A percentile compares a stretch with the other conserved stretches of the same genome.
Conservation (phyloP, 2,329 filamentous ascomycete species). For the Aspergillus fumigatus region DNA sequence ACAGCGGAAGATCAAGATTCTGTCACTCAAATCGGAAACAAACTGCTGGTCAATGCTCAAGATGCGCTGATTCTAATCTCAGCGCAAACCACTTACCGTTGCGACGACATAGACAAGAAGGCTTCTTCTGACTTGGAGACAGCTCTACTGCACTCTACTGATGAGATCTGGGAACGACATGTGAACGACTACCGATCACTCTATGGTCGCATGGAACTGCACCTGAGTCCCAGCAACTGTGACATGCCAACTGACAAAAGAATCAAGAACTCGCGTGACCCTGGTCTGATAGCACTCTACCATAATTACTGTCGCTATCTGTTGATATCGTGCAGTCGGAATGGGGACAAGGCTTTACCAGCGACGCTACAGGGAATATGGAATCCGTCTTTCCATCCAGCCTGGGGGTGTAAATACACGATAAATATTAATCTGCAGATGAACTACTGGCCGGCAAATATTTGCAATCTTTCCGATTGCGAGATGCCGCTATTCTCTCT, state of each 20-base stretch:
- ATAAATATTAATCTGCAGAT: slow-evolving; percentile 59
- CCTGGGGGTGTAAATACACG: slow-evolving; percentile 56
- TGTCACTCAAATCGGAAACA: slow-evolving; percentile 25
- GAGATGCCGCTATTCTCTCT: slow-evolving; percentile 41
- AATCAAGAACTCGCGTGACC: slow-evolving; percentile 36
- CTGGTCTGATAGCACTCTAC: slow-evolving; percentile 50
- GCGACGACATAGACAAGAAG: slow-evolving; percentile 16
- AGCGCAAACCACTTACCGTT: slow-evolving; percentile 39
- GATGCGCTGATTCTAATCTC: slow-evolving; percentile 36
- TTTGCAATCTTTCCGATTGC: slow-evolving; percentile 46
- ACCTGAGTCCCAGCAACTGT: slow-evolving; percentile 19
- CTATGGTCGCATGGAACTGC: slow-evolving; percentile 28
- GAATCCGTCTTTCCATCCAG: slow-evolving; percentile 45
- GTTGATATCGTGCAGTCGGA: slow-evolving; percentile 52
- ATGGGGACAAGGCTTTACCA: slow-evolving; percentile 30
- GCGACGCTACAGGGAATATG: slow-evolving; percentile 56
- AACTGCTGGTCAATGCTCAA: slow-evolving; percentile 34
- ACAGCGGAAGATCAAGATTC: slow-evolving; percentile 22
- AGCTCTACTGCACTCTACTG: slow-evolving; percentile 19
- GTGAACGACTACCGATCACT: slow-evolving; percentile 31
- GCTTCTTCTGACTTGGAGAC: slow-evolving; percentile 25
- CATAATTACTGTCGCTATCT: slow-evolving; percentile 54
- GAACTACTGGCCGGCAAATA: slow-evolving; percentile 56
- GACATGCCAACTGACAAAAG: slow-evolving; percentile 29
- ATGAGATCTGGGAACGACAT: slow-evolving; percentile 26